Conservation (phyloP, 805 yeast genomes). For the Nakazawaea pomicola region DNA sequence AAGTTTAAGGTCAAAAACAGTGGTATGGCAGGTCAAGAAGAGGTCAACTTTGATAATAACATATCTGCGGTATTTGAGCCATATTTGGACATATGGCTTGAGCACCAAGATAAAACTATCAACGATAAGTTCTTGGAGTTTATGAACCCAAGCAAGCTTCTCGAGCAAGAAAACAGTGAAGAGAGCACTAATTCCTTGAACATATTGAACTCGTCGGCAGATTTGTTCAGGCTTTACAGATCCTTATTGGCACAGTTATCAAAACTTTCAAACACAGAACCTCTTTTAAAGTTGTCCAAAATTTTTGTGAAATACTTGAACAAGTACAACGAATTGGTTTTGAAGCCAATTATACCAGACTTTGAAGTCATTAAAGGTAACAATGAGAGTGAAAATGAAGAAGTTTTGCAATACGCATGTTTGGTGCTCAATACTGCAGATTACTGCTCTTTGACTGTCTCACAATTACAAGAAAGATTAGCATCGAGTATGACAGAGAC, state of each 20-base stretch:
- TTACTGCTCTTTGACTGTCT: conserved; percentile 73
- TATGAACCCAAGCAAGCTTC: conserved; percentile 51
- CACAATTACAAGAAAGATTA: conserved; percentile 66
- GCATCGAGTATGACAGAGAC: conserved; percentile 32
- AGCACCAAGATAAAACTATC: conserved; percentile 68
- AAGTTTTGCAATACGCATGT: conserved; percentile 62
- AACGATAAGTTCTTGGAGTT: conserved; percentile 61
- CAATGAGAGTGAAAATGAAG: conserved; percentile 38
- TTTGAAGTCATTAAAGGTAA: conserved; percentile 22
- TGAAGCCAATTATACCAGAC: conserved; percentile 45
- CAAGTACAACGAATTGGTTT: conserved; percentile 49
- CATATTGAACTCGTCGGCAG: conserved; percentile 84
- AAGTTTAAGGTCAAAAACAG: conserved; percentile 41
- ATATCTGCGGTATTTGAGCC: conserved; percentile 79
- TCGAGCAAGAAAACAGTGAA: conserved; percentile 28
- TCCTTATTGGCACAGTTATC: conserved; percentile 67
- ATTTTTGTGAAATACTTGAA: conserved; percentile 64
- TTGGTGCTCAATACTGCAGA: conserved; percentile 84
- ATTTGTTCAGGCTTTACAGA: conserved; percentile 74
- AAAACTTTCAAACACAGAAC: conserved; percentile 46
- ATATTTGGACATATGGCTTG: conserved; percentile 78
- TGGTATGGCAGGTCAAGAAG: conserved; percentile 19
- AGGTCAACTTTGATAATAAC: conserved; percentile 30
- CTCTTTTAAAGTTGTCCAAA: conserved; percentile 44
- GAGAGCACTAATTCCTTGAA: conserved; percentile 50